These are phyloP conservation scores for Umbilicus rupestris DNA, from an alignment of 164 flowering plant genomes.

Conservation along the genomic window DNA sequence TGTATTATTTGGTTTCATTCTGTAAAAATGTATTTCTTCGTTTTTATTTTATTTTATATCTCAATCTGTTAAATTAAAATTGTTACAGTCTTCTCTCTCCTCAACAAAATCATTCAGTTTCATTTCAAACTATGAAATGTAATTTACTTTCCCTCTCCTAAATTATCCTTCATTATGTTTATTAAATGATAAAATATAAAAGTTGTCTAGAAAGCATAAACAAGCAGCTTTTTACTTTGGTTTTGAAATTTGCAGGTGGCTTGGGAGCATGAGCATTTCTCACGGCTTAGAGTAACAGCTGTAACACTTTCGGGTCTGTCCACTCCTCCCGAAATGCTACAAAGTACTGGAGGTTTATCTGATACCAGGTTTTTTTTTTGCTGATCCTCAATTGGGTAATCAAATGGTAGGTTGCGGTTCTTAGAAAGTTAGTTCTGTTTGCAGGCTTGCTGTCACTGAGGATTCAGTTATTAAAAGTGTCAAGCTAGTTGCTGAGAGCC, in stretches of 20 bases:
- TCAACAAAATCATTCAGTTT: too few species aligned
- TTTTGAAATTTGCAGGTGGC: slow-evolving; percentile 60
- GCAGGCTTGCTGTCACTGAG: slow-evolving; percentile 58
- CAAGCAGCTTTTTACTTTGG: neutral
- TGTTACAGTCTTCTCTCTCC: too few species aligned
- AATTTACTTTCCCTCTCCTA: too few species aligned
- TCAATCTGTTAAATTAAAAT: too few species aligned
- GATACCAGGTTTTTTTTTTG: slow-evolving; percentile 66
- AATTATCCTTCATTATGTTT: too few species aligned
- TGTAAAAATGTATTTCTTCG: too few species aligned
- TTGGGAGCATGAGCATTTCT: slow-evolving; percentile 99
- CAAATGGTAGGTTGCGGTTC: slow-evolving; percentile 1
- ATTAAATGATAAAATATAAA: too few species aligned
- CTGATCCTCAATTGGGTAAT: slow-evolving; percentile 8
- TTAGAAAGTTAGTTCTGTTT: slow-evolving; percentile 13
- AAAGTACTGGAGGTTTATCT: slow-evolving; percentile 63
- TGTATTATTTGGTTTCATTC: too few species aligned
- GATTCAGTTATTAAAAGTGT: slow-evolving; percentile 48
- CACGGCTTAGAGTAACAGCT: slow-evolving; percentile 85
- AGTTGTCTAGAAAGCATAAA: too few species aligned
- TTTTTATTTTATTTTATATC: too few species aligned
- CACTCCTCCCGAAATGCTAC: slow-evolving; percentile 63
- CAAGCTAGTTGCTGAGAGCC: slow-evolving; percentile 89
- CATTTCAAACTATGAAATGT: too few species aligned
- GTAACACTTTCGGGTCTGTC: slow-evolving; percentile 80